These are phyloP conservation scores for Aspergillus ostianus DNA, from an alignment of 495 filamentous ascomycete genomes.

Conservation along the genomic window DNA sequence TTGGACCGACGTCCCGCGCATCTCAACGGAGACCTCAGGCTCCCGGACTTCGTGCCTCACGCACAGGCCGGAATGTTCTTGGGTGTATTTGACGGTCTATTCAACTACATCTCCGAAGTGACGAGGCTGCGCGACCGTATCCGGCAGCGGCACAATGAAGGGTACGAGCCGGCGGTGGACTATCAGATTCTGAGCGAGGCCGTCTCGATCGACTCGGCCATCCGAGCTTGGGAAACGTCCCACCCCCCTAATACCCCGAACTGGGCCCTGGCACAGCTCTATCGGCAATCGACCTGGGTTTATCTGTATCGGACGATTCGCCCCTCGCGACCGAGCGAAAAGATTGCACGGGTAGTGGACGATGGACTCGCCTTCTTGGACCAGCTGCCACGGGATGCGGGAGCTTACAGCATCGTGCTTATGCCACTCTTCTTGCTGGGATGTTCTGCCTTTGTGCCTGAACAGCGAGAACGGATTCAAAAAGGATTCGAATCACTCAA, in stretches of 20 bases:
- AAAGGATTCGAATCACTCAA: constrained; percentile 67
- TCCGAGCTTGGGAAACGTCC: constrained; percentile 72
- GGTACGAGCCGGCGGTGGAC: constrained; percentile 69
- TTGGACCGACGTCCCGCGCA: constrained; percentile 55
- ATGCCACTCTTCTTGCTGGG: constrained; percentile 88
- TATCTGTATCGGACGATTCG: constrained; percentile 85
- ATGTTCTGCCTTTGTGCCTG: constrained; percentile 70
- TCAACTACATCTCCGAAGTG: constrained; percentile 77
- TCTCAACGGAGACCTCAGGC: constrained; percentile 59
- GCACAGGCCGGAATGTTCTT: constrained; percentile 70
- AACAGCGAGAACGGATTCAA: constrained; percentile 68
- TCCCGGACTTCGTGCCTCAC: constrained; percentile 71
- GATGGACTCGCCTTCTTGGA: constrained; percentile 67
- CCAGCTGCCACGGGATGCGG: constrained; percentile 58
- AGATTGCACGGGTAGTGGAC: constrained; percentile 73
- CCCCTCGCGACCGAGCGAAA: constrained; percentile 64
- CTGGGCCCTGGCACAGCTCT: constrained; percentile 74
- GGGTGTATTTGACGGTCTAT: constrained; percentile 84
- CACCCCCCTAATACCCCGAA: constrained; percentile 70
- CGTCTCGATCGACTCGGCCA: constrained; percentile 71
- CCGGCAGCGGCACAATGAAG: constrained; percentile 59
- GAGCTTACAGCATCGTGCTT: constrained; percentile 76
- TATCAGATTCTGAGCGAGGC: constrained; percentile 72
- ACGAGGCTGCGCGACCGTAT: constrained; percentile 76
- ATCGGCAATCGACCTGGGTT: constrained; percentile 88